Conservation (phyloP, 2,329 filamentous ascomycete genomes). For the Nemania sp. region DNA sequence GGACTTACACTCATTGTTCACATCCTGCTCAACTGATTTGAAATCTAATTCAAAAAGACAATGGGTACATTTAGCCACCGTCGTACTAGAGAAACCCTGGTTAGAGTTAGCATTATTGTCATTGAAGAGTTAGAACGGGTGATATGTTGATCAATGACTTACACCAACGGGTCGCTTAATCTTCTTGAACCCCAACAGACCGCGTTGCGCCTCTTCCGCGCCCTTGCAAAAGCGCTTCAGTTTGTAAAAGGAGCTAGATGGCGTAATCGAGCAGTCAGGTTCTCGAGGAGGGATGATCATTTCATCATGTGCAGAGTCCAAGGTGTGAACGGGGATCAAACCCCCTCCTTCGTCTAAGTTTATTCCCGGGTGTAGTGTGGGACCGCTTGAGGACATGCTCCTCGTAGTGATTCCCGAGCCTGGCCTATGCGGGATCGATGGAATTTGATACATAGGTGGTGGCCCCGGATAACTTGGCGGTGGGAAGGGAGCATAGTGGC, state of each 20-base stretch:
- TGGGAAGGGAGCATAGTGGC: slow-evolving; percentile 14
- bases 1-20: slow-evolving; percentile 51
- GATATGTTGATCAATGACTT: slow-evolving; percentile 24
- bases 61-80: slow-evolving; percentile 55
- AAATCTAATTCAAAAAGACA: slow-evolving; percentile 60
- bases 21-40: slow-evolving; percentile 54
- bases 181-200: slow-evolving; percentile 54
- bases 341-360: slow-evolving; percentile 36
- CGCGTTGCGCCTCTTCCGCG: slow-evolving; percentile 53
- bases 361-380: slow-evolving; percentile 12
- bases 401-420: slow-evolving; percentile 16
- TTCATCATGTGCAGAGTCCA: slow-evolving; percentile 26
- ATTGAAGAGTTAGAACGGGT: background rate
- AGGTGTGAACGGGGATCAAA: slow-evolving; percentile 43
- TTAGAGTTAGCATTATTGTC: slow-evolving; percentile 4
- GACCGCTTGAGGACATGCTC: slow-evolving; percentile 14
- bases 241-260: slow-evolving; percentile 54
- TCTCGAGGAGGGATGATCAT: slow-evolving; percentile 30
- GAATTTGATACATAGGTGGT: slow-evolving; percentile 33
- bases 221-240: slow-evolving; percentile 60
- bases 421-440: slow-evolving; percentile 18
- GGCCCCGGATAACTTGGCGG: slow-evolving; percentile 23
- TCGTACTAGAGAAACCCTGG: slow-evolving; percentile 48
- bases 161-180: slow-evolving; percentile 52
- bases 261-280: slow-evolving; percentile 48